These are phyloP conservation scores for Diplodia mutila DNA, from an alignment of 2,329 filamentous ascomycete species.

Conservation along the genomic window DNA sequence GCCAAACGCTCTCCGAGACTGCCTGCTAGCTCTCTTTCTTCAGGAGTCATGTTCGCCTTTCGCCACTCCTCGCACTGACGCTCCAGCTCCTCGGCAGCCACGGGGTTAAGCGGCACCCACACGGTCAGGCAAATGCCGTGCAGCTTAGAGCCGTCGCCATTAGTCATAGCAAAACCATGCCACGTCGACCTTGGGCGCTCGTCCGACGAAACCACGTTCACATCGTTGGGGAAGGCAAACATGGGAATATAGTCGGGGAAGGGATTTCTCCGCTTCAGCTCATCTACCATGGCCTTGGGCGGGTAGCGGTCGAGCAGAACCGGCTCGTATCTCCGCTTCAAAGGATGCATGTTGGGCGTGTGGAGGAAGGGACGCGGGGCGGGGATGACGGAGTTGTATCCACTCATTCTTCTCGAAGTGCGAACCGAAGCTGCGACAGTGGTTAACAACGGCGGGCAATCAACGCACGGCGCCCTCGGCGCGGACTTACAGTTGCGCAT, in stretches of 20 bases:
- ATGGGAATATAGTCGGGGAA: slow-evolving; percentile 99
- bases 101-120: slow-evolving; percentile 84
- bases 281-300: slow-evolving; percentile 78
- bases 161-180: slow-evolving; percentile 99
- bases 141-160: slow-evolving; percentile 85
- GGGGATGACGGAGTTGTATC: slow-evolving; percentile 98
- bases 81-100: slow-evolving; percentile 82
- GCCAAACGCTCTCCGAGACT: slow-evolving; percentile 89
- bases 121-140: slow-evolving; percentile 91
- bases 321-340: slow-evolving; percentile 92
- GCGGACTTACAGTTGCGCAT: slow-evolving; percentile 67
- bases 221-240: slow-evolving; percentile 99
- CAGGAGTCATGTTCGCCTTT: slow-evolving; percentile 75
- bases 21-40: slow-evolving; percentile 88
- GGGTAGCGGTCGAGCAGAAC: slow-evolving; percentile 96
- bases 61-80: slow-evolving; percentile 60
- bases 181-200: slow-evolving; percentile 93
- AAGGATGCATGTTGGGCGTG: slow-evolving; percentile 91
- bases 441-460: slow-evolving; percentile 31
- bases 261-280: slow-evolving; percentile 75
- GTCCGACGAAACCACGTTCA: slow-evolving; percentile 93
- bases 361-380: slow-evolving; percentile 86
- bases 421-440: slow-evolving; percentile 64
- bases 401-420: slow-evolving; percentile 86
- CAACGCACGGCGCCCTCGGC: neutral